Percentiles rank a stretch among this genome's conserved stretches.
These are phyloP conservation scores for Vitis riparia DNA, from an alignment of 164 flowering plant genomes.

Conservation along the genomic window DNA sequence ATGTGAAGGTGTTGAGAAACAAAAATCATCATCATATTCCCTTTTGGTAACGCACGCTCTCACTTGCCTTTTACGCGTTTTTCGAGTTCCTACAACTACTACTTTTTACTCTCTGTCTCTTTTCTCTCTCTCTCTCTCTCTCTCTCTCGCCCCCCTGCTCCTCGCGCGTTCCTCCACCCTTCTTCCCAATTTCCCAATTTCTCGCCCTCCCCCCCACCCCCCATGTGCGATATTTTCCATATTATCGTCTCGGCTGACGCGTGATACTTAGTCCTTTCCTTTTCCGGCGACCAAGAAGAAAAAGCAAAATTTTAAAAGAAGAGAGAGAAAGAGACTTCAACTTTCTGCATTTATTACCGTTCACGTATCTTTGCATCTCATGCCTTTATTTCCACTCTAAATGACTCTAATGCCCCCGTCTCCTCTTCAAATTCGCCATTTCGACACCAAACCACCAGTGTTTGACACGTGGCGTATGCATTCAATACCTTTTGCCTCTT, in stretches of 20 bases:
- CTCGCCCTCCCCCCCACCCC: too few species aligned
- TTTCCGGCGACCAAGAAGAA: slow-evolving; percentile 18
- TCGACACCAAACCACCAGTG: neutral
- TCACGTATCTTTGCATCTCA: slow-evolving; percentile 16
- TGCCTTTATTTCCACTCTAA: neutral
- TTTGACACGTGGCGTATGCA: too few species aligned
- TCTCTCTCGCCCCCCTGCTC: neutral
- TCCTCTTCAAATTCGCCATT: neutral
- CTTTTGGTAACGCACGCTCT: slow-evolving; percentile 60
- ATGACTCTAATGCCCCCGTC: neutral
- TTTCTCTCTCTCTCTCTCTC: too few species aligned
- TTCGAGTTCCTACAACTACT: slow-evolving; percentile 6
- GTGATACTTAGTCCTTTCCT: slow-evolving; percentile 23
- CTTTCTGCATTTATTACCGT: slow-evolving; percentile 35
- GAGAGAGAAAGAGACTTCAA: slow-evolving; percentile 15
- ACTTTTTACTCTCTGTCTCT: slow-evolving; percentile 13
- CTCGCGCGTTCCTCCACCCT: neutral
- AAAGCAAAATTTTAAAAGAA: slow-evolving; percentile 7
- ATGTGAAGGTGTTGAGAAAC: slow-evolving; percentile 16
- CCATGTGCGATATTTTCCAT: neutral
- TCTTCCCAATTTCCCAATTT: neutral
- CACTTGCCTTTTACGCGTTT: slow-evolving; percentile 54
- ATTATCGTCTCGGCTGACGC: slow-evolving; percentile 15
- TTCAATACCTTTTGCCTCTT: too few species aligned
- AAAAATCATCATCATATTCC: slow-evolving; percentile 37